These are phyloP conservation scores for Hondaea fermentalgiana DNA, from an alignment of 108 stramenopile species.

Conservation along the genomic window DNA sequence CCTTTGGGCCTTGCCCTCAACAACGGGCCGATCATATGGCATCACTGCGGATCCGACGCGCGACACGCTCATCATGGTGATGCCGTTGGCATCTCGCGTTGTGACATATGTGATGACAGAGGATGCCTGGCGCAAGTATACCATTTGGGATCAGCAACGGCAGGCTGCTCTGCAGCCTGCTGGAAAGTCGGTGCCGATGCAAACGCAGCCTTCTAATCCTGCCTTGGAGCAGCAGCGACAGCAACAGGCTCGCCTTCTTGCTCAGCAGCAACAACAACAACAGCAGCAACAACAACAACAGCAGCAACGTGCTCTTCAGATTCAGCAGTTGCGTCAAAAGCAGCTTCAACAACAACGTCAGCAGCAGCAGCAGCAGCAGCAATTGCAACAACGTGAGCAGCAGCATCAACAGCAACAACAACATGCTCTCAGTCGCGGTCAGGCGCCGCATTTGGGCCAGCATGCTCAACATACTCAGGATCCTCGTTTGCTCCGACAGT, in stretches of 20 bases:
- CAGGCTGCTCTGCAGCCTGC: background rate
- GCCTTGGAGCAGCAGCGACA: background rate
- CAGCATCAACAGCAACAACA: too few relatives aligned
- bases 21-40: background rate
- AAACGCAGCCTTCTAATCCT: background rate
- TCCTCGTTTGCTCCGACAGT: too few relatives aligned
- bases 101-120: background rate
- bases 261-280: background rate
- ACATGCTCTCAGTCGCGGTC: too few relatives aligned
- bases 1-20: background rate
- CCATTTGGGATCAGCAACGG: background rate
- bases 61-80: background rate
- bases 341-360: background rate
- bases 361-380: background rate
- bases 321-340: background rate
- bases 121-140: background rate
- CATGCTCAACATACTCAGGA: too few relatives aligned
- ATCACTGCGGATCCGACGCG: background rate
- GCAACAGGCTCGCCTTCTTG: background rate
- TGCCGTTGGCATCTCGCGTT: background rate
- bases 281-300: background rate
- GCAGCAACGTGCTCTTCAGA: background rate
- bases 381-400: too few relatives aligned
- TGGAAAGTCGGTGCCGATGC: background rate
- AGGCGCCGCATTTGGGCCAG: too few relatives aligned